Evolutionary conservation across 2,329 filamentous ascomycete genomes (phyloP), one percentile per base, ranked within the genome.

Genomic region (Ophiostoma sp.): DNA sequence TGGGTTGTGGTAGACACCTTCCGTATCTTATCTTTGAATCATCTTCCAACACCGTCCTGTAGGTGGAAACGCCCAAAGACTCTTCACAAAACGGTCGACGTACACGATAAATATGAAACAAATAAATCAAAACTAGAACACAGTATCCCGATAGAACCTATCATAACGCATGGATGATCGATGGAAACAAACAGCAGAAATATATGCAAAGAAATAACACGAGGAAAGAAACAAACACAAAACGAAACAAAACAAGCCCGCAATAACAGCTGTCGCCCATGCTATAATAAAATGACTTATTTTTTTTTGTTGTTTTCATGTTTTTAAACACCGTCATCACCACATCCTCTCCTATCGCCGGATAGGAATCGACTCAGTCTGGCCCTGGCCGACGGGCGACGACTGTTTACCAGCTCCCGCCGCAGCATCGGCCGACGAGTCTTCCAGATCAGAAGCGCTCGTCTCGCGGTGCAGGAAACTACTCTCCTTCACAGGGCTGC

Each of bases 401-500:
- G 71, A 42, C 31, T 39, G 55, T 36, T 42, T 74, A 57, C 17
- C 52, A 69, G 28, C 33, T 8, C 4, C 68, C 79, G 74, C 84
- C 19, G 31, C 11, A 36, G 45, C 73, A 31, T 69, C 70, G 7
- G 74, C 76, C 28, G 70, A 74, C 28, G 73, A 73, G 15, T 77
- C 75, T 15, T 80, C 80, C 3, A 78, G 72, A 59, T 90, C 85
- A 73, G 92, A 90, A 71, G 83, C 89, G 80, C 90, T 97, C 7
- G 93, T 94, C 83, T 94, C 93, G 76, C 93, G 89, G 81, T 97
- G 90, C 80, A 97, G 85, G 81, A 93, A 94, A 84, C 92, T 97
- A 82, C 90, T 91, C 85, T 98, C 95, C 85, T 97, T 98, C 78
- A 96, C 89, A 1, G 95, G 95, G 81, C 93, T 96, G 76, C 92